Base-by-base conservation (phyloP, 2,329 filamentous ascomycete genomes). In the Pseudogymnoascus sp. region DNA sequence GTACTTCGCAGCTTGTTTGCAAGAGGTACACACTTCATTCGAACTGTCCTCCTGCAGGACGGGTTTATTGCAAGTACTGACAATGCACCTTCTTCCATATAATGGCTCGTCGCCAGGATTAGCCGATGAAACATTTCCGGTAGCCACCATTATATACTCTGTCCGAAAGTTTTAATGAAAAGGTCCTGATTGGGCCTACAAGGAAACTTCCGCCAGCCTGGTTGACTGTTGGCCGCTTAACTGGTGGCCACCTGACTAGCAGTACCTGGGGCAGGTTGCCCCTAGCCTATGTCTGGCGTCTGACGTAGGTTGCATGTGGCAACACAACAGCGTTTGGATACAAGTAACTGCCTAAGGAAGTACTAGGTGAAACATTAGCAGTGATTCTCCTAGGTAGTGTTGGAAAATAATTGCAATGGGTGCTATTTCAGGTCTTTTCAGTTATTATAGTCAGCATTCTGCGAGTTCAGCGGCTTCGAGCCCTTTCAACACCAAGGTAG, bases 351-450 rank as follows among this genome's bases (percentile, higher is more conserved):
- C 5, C 16, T 7, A 12, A 36, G 5, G 28, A 34, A n/a, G n/a
- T 18, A 21, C 49, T 34, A 56, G 16, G 34, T 21, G 4, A 14
- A 21, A 21, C 6, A 36, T 56, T 34, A 56, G 49, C 49, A 18
- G 49, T 36, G 49, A 34, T 21, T 21, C 28, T 36, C 25, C 9
- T 9, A 56, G 16, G 49, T 34, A 34, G 8, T 14, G 16, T 34
- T 14, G 16, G 16, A 36, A 36, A 36, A 14, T 9, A 56, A 56
- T 56, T 56, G 49, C 9, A 34, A 56, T 36, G 12, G n/a, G 11
- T 56, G 69, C 65, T 71, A 79, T 79, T 80, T 90, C 87, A 89
- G 87, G 82, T 89, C 86, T 90, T 89, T 89, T 88, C 85, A 89
- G 85, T 88, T 84, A 81, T 72, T 75, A 64, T 59, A 69, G 72